Percentiles rank a stretch among this genome's conserved stretches.
phyloP scores from a whole-genome alignment of 768 basidiomycete species.

The Lentinus tigrinus region DNA sequence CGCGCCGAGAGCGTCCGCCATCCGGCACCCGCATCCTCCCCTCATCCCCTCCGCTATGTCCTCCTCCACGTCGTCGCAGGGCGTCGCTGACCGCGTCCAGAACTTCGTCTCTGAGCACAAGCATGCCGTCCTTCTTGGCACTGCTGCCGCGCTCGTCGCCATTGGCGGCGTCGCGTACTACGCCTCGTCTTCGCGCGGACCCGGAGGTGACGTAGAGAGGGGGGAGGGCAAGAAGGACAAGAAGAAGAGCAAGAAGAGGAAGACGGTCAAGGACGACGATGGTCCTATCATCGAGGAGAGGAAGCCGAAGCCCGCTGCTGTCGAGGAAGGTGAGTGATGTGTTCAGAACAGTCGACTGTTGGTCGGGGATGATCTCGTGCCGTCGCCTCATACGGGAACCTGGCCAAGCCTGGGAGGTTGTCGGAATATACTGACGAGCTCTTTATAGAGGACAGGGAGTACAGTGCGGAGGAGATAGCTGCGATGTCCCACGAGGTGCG shows the following conservation, averaged over 20 bases:
- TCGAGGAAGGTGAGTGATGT: slow-evolving; percentile 25
- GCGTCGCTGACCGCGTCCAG: slow-evolving; percentile 62
- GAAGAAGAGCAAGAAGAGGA: slow-evolving; percentile 59
- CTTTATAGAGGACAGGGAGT: slow-evolving; percentile 39
- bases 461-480: slow-evolving; percentile 56
- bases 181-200: slow-evolving; percentile 51
- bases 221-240: slow-evolving; percentile 47
- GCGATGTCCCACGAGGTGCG: slow-evolving; percentile 58
- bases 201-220: slow-evolving; percentile 40
- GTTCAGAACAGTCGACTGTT: neutral
- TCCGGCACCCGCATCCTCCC: neutral
- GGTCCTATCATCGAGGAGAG: slow-evolving; percentile 83
- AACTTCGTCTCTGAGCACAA: slow-evolving; percentile 76
- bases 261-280: slow-evolving; percentile 53
- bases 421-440: neutral
- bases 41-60: slow-evolving; percentile 25
- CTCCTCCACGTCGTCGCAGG: slow-evolving; percentile 27
- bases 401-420: too few relatives aligned
- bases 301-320: slow-evolving; percentile 40
- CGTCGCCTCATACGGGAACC: too few relatives aligned
- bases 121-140: slow-evolving; percentile 68
- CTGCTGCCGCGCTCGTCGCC: slow-evolving; percentile 69
- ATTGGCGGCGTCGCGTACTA: slow-evolving; percentile 78
- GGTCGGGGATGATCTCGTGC: neutral
- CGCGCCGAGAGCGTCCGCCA: slow-evolving; percentile 10